phyloP scores from a whole-genome alignment of 176 grass and related monocot species.

The Musa troglodytarum region DNA sequence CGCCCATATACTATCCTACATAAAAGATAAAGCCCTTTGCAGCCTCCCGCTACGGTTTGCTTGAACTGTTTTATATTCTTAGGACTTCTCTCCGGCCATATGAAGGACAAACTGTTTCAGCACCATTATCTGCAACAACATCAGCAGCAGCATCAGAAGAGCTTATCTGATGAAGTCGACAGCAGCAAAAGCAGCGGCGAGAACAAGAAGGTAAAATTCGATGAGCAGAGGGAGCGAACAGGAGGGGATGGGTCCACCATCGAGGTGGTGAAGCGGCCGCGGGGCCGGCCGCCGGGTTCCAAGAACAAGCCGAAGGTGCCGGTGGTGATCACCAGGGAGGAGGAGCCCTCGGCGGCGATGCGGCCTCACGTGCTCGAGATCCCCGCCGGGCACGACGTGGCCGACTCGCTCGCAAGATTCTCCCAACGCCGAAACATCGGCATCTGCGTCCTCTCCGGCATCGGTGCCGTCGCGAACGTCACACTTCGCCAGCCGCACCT shows the following conservation, averaged over 20 bases:
- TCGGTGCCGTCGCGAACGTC: slow-evolving; percentile 9
- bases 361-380: slow-evolving; percentile 93
- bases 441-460: slow-evolving; percentile 12
- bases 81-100: neutral
- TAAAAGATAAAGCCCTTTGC: neutral
- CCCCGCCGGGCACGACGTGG: slow-evolving; percentile 63
- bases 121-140: neutral
- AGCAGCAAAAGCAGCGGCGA: slow-evolving; percentile 31
- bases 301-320: slow-evolving; percentile 89
- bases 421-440: slow-evolving; percentile 3
- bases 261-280: slow-evolving; percentile 55
- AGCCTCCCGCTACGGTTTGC: neutral
- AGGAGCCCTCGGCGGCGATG: slow-evolving; percentile 60
- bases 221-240: slow-evolving; percentile 9
- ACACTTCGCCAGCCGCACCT: slow-evolving; percentile 5
- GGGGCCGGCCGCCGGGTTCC: slow-evolving; percentile 69
- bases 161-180: slow-evolving; percentile 72
- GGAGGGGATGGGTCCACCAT: slow-evolving; percentile 50
- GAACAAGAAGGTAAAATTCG: slow-evolving; percentile 35
- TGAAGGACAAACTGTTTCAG: slow-evolving; percentile 36
- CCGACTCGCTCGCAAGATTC: slow-evolving; percentile 51
- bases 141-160: slow-evolving; percentile 41
- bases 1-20: neutral
- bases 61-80: neutral
- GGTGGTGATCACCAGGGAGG: slow-evolving; percentile 75